Conservation (phyloP, 768 basidiomycete genomes). For the Suillus decipiens region DNA sequence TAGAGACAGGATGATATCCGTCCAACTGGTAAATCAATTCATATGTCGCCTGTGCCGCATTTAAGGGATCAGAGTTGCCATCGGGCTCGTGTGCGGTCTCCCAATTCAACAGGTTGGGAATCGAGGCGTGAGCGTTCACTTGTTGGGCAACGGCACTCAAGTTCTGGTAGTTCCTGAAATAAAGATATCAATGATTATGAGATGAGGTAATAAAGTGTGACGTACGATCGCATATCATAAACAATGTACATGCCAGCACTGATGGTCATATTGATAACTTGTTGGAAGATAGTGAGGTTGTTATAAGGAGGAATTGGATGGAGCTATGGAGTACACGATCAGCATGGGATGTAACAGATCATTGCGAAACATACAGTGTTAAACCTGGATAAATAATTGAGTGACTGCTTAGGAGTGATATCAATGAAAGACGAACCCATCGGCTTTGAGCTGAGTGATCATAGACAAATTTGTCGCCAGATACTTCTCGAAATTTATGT, state of each 20-base stretch:
- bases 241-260: conserved; percentile 55
- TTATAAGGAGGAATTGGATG: conserved; percentile 73
- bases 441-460: conserved; percentile 56
- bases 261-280: conserved; percentile 20
- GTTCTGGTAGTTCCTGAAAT: conserved; percentile 58
- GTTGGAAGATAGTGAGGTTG: conserved; percentile 43
- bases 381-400: conserved; percentile 14
- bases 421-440: conserved; percentile 42
- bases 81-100: conserved; percentile 78
- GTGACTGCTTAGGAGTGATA: not conserved
- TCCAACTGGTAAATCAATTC: conserved; percentile 51
- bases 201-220: not conserved
- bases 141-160: conserved; percentile 58
- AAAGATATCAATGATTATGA: not conserved
- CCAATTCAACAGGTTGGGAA: conserved; percentile 68
- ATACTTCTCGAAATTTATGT: conserved; percentile 59
- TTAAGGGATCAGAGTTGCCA: conserved; percentile 62
- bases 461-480: conserved; percentile 52
- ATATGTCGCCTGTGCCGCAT: conserved; percentile 51
- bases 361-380: conserved; percentile 23
- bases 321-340: conserved; percentile 42
- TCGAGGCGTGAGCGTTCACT: conserved; percentile 63
- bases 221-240: conserved; percentile 74
- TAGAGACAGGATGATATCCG: conserved; percentile 59
- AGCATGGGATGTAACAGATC: conserved; percentile 15